Conservation (phyloP, 2,329 filamentous ascomycete species). For the Didymellaceae sp. region DNA sequence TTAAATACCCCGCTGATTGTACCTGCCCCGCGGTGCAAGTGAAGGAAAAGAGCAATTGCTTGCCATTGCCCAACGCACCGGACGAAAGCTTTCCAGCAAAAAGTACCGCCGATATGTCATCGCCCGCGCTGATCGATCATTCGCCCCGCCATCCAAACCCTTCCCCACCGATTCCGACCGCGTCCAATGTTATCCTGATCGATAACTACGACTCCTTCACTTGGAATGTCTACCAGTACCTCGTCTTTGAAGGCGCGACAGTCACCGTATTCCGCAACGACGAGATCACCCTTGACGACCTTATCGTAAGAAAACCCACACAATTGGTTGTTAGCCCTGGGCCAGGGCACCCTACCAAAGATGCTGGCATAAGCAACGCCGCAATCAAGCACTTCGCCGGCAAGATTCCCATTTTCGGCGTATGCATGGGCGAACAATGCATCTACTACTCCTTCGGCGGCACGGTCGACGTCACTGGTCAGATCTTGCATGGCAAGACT, state of each 20-base stretch:
- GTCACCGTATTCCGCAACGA: slow-evolving; percentile 94
- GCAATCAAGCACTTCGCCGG: slow-evolving; percentile 90
- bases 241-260: slow-evolving; percentile 90
- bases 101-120: slow-evolving; percentile 46
- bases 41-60: not conserved
- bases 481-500: slow-evolving; percentile 97
- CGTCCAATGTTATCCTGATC: slow-evolving; percentile 90
- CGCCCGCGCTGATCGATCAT: slow-evolving; percentile 71
- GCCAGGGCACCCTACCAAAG: slow-evolving; percentile 87
- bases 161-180: slow-evolving; percentile 74
- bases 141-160: slow-evolving; percentile 85
- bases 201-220: slow-evolving; percentile 99
- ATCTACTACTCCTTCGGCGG: slow-evolving; percentile 95
- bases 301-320: slow-evolving; percentile 84
- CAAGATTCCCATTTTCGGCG: slow-evolving; percentile 94
- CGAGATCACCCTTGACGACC: slow-evolving; percentile 82
- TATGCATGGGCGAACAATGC: slow-evolving; percentile 99
- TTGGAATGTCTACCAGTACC: slow-evolving; percentile 99
- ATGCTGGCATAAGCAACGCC: slow-evolving; percentile 92
- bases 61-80: not conserved
- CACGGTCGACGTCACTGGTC: slow-evolving; percentile 87
- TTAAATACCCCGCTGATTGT: not conserved
- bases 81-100: not conserved
- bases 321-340: slow-evolving; percentile 95
- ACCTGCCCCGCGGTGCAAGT: not conserved